Base-by-base conservation (phyloP, 163 green algal species). In the Smithsoniella earleae region DNA sequence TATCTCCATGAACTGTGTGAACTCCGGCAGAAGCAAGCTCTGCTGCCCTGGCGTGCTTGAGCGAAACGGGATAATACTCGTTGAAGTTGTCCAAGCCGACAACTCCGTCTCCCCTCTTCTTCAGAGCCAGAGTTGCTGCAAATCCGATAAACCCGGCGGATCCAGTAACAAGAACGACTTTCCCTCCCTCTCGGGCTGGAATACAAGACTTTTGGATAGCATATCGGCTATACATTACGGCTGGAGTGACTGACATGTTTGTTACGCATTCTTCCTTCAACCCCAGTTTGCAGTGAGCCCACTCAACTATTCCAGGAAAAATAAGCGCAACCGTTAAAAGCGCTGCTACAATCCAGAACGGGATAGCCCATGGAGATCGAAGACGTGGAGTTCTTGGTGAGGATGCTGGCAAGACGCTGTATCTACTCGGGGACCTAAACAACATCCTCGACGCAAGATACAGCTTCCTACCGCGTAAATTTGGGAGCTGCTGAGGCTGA, bases 61-160 rank as follows among this genome's bases (percentile, higher is more conserved):
- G 79, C 3, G 77, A 74, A 0, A 85, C 74, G 0, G 82, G 78
- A 74, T 95, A 95, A 77, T 93, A 92, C 73, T 90, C 79, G 66
- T 95, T 95, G 79, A 95, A 94, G 77, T 94, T 95, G 76, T 95
- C 89, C 33, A 93, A 43, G 2, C 88, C 88, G 5, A 94, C 66
- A 8, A 93, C 88, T 1, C 76, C 80, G 27, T 88, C 76, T 3
- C 88, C 88, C 3, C 76, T 69, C 22, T 34, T 18, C 5, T 79
- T 75, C 13, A 94, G 75, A 44, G 78, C 66, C 22, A 82, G 31
- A 2, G 83, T 73, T 5, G 78, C 66, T 54, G 87, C 77, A 37
- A 82, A 87, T 38, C 88, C 88, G 18, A 94, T 87, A 76, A 94
- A 93, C 20, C 88, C 88, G 0, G 82, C 88, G 43, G 82, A 74